These are phyloP conservation scores for Quambalaria eucalypti DNA, from an alignment of 1,284 basidiomycete genomes.

Conservation along the genomic window DNA sequence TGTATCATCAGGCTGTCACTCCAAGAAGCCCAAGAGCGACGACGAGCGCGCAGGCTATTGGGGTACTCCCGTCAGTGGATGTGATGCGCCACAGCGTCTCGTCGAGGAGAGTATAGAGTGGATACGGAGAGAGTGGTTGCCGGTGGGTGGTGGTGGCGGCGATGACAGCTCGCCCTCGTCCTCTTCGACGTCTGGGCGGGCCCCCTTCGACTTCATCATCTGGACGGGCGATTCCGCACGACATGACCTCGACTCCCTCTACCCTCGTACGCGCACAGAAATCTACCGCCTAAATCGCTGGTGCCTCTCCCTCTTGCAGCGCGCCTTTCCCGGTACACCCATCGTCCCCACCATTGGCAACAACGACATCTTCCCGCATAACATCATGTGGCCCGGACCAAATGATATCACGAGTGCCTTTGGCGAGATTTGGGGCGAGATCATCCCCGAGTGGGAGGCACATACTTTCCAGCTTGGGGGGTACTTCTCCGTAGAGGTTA, in stretches of 20 bases:
- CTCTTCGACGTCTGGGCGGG: too few relatives aligned
- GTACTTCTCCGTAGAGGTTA: slow-evolving; percentile 74
- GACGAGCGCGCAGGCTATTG: slow-evolving; percentile 43
- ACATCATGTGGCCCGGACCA: slow-evolving; percentile 57
- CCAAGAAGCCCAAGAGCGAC: slow-evolving; percentile 30
- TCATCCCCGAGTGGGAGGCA: slow-evolving; percentile 70
- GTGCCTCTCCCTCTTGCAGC: slow-evolving; percentile 63
- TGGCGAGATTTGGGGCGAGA: slow-evolving; percentile 67
- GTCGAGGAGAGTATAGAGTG: slow-evolving; percentile 73
- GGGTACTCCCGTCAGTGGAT: slow-evolving; percentile 57
- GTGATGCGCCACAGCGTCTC: slow-evolving; percentile 71
- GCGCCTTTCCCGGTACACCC: slow-evolving; percentile 66
- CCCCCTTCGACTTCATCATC: slow-evolving; percentile 70
- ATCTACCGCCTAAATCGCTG: slow-evolving; percentile 68
- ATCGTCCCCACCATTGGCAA: slow-evolving; percentile 75
- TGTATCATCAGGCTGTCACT: slow-evolving; percentile 21
- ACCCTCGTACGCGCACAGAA: slow-evolving; percentile 71
- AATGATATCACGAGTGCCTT: slow-evolving; percentile 64
- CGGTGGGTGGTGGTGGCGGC: background rate
- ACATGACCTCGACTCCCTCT: slow-evolving; percentile 74
- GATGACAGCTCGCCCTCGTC: background rate
- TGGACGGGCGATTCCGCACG: slow-evolving; percentile 89
- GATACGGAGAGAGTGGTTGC: slow-evolving; percentile 68
- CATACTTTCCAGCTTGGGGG: slow-evolving; percentile 57
- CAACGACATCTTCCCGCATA: slow-evolving; percentile 48